Conservation (phyloP, 371 early-diverging fungal species). For the Lichtheimia corymbifera region DNA sequence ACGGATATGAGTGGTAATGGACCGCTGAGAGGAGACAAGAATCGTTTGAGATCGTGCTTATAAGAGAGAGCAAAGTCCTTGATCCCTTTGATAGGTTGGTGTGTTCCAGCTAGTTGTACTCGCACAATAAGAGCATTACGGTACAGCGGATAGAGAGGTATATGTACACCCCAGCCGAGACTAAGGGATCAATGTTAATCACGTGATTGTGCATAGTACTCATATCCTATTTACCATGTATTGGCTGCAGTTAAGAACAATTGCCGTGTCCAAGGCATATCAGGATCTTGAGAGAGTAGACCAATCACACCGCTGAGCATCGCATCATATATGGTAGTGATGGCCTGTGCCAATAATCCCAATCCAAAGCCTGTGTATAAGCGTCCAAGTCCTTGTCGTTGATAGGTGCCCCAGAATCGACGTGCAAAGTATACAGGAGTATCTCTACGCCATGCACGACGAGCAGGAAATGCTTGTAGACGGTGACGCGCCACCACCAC, state of each 20-base stretch:
- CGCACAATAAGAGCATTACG: constrained; percentile 56
- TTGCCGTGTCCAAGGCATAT: too few relatives aligned
- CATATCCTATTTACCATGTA: not conserved
- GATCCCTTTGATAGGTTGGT: constrained; percentile 2
- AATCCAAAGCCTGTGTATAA: constrained; percentile 61
- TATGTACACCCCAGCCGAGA: constrained; percentile 29
- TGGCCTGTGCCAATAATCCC: constrained; percentile 56
- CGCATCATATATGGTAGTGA: constrained; percentile 57
- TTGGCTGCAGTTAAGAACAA: constrained; percentile 1
- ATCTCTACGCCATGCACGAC: constrained; percentile 27
- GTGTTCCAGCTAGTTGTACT: constrained; percentile 43
- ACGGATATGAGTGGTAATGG: constrained; percentile 36
- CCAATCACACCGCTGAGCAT: constrained; percentile 14
- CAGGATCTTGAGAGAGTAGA: too few relatives aligned
- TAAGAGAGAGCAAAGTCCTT: constrained; percentile 44
- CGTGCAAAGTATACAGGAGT: constrained; percentile 42
- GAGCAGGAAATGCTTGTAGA: constrained; percentile 30
- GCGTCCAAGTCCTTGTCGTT: constrained; percentile 43
- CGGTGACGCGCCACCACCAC: constrained; percentile 60
- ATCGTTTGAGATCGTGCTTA: constrained; percentile 41
- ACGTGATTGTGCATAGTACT: too few relatives aligned
- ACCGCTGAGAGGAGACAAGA: constrained; percentile 27
- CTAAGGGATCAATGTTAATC: not conserved
- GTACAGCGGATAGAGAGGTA: constrained; percentile 57
- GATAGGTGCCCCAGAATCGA: constrained; percentile 32